A percentile compares a stretch with the other conserved stretches of the same genome.
Conservation (phyloP, 805 yeast species). For the Saturnispora serradocipensis region DNA sequence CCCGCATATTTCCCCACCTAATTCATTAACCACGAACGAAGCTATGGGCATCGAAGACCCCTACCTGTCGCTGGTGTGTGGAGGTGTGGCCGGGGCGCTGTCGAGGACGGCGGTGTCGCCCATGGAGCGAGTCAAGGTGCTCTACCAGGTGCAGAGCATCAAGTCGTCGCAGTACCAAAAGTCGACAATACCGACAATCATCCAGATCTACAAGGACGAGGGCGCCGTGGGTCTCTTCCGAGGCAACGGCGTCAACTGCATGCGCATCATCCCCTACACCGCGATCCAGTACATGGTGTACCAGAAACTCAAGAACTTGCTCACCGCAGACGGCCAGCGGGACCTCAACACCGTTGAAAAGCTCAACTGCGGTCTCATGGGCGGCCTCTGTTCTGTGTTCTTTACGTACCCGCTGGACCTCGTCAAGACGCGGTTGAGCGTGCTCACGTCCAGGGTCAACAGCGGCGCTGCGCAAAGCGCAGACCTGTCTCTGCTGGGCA, state of each 20-base stretch:
- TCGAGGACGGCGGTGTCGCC: constrained; percentile 93
- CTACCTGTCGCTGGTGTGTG: constrained; percentile 56
- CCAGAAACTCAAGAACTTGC: constrained; percentile 45
- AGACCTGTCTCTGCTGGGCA: not conserved
- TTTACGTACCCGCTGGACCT: constrained; percentile 90
- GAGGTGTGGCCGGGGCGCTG: constrained; percentile 72
- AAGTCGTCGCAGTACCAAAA: constrained; percentile 29
- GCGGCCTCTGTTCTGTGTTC: constrained; percentile 71
- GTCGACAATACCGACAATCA: constrained; percentile 72
- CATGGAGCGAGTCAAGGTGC: constrained; percentile 85
- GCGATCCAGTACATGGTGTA: constrained; percentile 90
- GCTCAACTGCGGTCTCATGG: constrained; percentile 66
- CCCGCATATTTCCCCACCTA: not conserved
- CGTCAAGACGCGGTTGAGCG: constrained; percentile 79
- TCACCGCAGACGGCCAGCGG: constrained; percentile 21
- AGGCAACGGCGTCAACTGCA: constrained; percentile 85
- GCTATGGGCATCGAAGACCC: constrained; percentile 29
- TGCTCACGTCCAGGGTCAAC: constrained; percentile 62
- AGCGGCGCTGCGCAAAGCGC: not conserved
- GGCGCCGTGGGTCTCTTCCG: constrained; percentile 86
- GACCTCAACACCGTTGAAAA: constrained; percentile 49
- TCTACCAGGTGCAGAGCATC: constrained; percentile 66
- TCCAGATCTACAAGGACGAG: constrained; percentile 77
- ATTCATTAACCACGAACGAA: not conserved
- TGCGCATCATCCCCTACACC: constrained; percentile 85